A percentile compares a stretch with the other conserved stretches of the same genome.
Evolutionary conservation across 805 yeast genomes (phyloP).

Genomic region (Clavispora santaluciae): DNA sequence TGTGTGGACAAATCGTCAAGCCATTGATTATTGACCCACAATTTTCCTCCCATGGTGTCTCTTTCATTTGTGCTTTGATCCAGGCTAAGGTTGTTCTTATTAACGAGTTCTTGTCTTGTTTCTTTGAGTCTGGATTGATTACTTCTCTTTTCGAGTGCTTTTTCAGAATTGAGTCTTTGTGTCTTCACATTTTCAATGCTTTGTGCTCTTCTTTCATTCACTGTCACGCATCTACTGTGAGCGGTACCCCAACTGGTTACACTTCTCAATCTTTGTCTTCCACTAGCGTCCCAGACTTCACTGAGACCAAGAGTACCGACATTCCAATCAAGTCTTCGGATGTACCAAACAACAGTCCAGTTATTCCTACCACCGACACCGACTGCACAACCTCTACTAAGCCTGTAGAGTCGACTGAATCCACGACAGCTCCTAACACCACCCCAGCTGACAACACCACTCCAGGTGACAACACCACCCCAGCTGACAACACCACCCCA

Average conservation of each 20-base stretch:
- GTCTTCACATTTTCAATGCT: slow-evolving; percentile 37
- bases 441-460: neutral
- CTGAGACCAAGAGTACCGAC: slow-evolving; percentile 10
- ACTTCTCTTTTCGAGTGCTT: slow-evolving; percentile 33
- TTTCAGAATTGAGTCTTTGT: slow-evolving; percentile 34
- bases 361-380: neutral
- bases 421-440: neutral
- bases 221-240: slow-evolving; percentile 28
- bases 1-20: slow-evolving; percentile 34
- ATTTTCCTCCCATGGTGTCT: slow-evolving; percentile 36
- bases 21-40: slow-evolving; percentile 33
- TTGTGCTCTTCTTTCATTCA: slow-evolving; percentile 39
- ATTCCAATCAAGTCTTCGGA: neutral
- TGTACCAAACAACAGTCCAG: neutral
- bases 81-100: slow-evolving; percentile 25
- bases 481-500: neutral
- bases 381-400: neutral
- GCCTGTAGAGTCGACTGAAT: neutral
- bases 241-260: slow-evolving; percentile 18
- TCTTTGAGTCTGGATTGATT: slow-evolving; percentile 34
- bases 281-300: slow-evolving; percentile 18
- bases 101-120: slow-evolving; percentile 23
- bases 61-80: slow-evolving; percentile 28
- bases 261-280: slow-evolving; percentile 21
- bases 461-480: neutral